Conservation (phyloP, 805 yeast genomes). For the Candida morakotiae region DNA sequence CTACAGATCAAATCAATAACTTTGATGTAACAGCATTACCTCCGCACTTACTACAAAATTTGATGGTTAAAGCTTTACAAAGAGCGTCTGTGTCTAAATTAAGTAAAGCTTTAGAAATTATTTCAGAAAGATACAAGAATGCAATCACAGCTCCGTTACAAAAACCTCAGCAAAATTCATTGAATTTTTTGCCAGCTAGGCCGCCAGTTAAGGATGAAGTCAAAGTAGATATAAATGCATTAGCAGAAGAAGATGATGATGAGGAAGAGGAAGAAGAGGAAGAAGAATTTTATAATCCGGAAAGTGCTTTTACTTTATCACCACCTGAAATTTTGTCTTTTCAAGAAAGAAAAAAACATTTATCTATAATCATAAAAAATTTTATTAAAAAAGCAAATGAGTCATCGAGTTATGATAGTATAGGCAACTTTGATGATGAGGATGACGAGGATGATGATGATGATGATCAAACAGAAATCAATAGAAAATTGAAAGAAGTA, state of each 20-base stretch:
- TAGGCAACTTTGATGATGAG: slow-evolving; percentile 12
- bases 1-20: slow-evolving; percentile 54
- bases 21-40: slow-evolving; percentile 73
- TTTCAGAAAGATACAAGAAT: slow-evolving; percentile 60
- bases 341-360: slow-evolving; percentile 54
- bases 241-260: slow-evolving; percentile 10
- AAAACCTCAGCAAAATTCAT: neutral
- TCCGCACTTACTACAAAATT: slow-evolving; percentile 55
- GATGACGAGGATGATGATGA: slow-evolving; percentile 14
- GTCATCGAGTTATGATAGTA: neutral
- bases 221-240: slow-evolving; percentile 6
- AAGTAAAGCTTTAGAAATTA: slow-evolving; percentile 63
- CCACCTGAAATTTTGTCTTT: slow-evolving; percentile 50
- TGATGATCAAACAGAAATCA: slow-evolving; percentile 11
- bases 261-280: slow-evolving; percentile 30
- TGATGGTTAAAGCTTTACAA: slow-evolving; percentile 64
- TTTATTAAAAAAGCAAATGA: slow-evolving; percentile 47
- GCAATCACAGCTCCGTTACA: slow-evolving; percentile 10
- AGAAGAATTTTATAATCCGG: slow-evolving; percentile 34
- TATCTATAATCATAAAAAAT: slow-evolving; percentile 55
- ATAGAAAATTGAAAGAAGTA: slow-evolving; percentile 52
- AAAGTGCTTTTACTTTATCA: slow-evolving; percentile 49
- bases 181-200: neutral
- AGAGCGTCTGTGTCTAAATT: slow-evolving; percentile 50
- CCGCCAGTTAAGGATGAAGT: slow-evolving; percentile 4